Base-by-base conservation (phyloP, 2,329 filamentous ascomycete genomes). In the Pseudogymnoascus sp. region DNA sequence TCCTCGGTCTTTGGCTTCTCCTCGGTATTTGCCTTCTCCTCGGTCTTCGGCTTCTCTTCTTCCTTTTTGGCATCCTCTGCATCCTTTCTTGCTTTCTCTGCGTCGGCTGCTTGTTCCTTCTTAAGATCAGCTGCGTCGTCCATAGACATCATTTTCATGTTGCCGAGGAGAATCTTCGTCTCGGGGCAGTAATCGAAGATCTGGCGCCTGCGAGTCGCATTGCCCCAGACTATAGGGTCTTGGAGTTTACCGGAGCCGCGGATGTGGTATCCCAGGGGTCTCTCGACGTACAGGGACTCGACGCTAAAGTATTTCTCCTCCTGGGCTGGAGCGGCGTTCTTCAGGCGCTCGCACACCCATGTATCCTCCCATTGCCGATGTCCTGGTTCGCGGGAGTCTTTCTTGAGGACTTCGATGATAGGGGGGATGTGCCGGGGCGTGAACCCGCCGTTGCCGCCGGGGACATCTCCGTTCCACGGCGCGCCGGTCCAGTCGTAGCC, bases 221-320 rank as follows among this genome's bases (percentile, higher is more conserved):
- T 77, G 25, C 80, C 79, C 81, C 81, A 85, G 41, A 84, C 77
- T 1, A 71, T 73, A 9, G 67, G 64, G 64, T 81, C 78, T 16
- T 84, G 71, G 61, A 70, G 76, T 11, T 69, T 69, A 58, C 82
- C 82, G 61, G 77, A 78, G 6, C 78, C 78, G 21, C 81, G 81
- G 1, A 80, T 81, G 69, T 85, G 82, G 69, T 83, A 85, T 45
- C 83, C 83, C 82, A 85, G 82, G 12, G 83, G 82, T 69, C 83
- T 77, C 40, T 61, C 60, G 2, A 43, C 71, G 69, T 83, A 83
- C 67, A 78, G 79, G 12, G 80, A 80, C n/a, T 77, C 72, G 61
- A 61, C 60, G 18, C 37, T 52, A 25, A 61, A 61, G 33, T 60
- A 11, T 6, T 40, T 6, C 58, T 60, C 58, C 33, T 60, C 58